Evolutionary conservation across 2,329 filamentous ascomycete species (phyloP).

Genomic region (Claviceps pazoutovae): DNA sequence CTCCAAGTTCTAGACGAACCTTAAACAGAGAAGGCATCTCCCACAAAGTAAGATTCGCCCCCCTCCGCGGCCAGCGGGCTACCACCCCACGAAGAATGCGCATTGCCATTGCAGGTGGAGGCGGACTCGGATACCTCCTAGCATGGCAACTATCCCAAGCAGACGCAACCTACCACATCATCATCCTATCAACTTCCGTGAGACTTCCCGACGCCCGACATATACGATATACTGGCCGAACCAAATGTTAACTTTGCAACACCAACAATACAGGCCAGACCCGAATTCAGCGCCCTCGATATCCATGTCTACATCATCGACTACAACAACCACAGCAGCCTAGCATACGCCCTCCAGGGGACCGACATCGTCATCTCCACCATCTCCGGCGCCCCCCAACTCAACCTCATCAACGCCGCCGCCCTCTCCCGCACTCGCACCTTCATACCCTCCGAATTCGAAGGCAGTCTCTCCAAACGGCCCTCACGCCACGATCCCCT

Average conservation of each 20-base stretch:
- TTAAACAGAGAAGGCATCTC: constrained; percentile 4
- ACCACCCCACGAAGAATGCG: constrained; percentile 26
- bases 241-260: constrained; percentile 9
- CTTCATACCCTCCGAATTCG: constrained; percentile 66
- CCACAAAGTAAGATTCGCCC: constrained; percentile 4
- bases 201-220: constrained; percentile 5
- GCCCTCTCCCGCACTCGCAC: constrained; percentile 47
- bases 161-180: constrained; percentile 48
- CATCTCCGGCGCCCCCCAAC: constrained; percentile 49
- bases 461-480: constrained; percentile 45
- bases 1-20: not conserved
- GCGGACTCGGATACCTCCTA: constrained; percentile 30
- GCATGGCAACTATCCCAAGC: constrained; percentile 41
- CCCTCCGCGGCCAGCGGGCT: constrained; percentile 7
- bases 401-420: constrained; percentile 60
- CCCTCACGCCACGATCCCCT: constrained; percentile 39
- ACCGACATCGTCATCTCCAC: constrained; percentile 66
- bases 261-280: constrained; percentile 29
- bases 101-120: constrained; percentile 33
- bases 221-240: not conserved
- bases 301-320: constrained; percentile 58
- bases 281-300: constrained; percentile 37
- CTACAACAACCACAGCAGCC: constrained; percentile 42
- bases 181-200: constrained; percentile 50
- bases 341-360: constrained; percentile 54